phyloP scores from a whole-genome alignment of 495 filamentous ascomycete genomes.

The Aspergillus cristatus region DNA sequence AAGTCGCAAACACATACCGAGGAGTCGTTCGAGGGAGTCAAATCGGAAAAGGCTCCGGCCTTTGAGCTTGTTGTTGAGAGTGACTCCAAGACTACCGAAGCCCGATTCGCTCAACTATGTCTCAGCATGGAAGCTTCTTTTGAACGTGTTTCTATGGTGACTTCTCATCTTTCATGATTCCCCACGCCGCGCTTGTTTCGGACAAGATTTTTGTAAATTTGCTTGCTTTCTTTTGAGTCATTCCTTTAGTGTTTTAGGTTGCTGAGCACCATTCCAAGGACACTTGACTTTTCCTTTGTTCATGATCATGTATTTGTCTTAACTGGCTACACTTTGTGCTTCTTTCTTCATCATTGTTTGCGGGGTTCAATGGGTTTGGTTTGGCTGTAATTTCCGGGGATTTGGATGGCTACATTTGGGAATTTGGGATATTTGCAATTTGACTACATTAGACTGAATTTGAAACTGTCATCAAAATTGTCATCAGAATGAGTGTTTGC shows the following conservation, averaged over 20 bases:
- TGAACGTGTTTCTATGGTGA: slow-evolving; percentile 36
- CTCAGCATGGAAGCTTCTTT: slow-evolving; percentile 42
- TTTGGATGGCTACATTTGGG: slow-evolving; percentile 11
- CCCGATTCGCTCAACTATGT: slow-evolving; percentile 36
- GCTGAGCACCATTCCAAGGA: slow-evolving; percentile 11
- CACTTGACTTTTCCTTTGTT: slow-evolving; percentile 14
- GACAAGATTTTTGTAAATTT: slow-evolving; percentile 15
- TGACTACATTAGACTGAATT: too few relatives aligned
- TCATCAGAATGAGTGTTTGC: too few relatives aligned
- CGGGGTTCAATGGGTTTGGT: neutral
- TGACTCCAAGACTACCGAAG: slow-evolving; percentile 19
- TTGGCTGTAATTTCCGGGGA: slow-evolving; percentile 3
- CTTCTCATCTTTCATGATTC: slow-evolving; percentile 38
- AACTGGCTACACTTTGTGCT: too few relatives aligned
- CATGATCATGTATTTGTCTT: slow-evolving; percentile 19
- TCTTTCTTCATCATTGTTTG: slow-evolving; percentile 1
- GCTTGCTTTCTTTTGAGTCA: slow-evolving; percentile 1
- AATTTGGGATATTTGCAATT: slow-evolving; percentile 7
- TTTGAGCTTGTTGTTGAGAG: slow-evolving; percentile 55
- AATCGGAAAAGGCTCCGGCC: slow-evolving; percentile 48
- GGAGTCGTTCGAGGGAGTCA: slow-evolving; percentile 45
- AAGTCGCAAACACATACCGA: slow-evolving; percentile 9
- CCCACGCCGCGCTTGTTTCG: slow-evolving; percentile 19
- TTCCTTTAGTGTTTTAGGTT: slow-evolving; percentile 4
- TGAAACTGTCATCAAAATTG: too few relatives aligned